Conservation (phyloP, 768 basidiomycete species). For the Tulasnella sp. region DNA sequence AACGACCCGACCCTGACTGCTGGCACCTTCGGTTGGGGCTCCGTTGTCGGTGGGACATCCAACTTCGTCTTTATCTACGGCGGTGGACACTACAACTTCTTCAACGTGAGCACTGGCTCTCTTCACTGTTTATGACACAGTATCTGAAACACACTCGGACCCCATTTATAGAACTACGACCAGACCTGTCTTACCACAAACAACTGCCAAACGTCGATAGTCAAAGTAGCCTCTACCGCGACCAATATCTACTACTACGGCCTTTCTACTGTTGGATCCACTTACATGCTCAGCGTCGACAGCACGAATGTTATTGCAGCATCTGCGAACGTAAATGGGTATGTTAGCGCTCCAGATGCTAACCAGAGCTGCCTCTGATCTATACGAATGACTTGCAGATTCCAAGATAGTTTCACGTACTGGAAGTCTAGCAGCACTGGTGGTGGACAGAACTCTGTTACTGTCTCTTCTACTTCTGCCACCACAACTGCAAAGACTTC, state of each 20-base stretch:
- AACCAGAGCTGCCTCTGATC: no score
- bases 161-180: slow-evolving; percentile 6
- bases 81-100: slow-evolving; percentile 8
- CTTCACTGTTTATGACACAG: background rate
- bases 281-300: slow-evolving; percentile 11
- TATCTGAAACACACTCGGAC: no score
- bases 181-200: background rate
- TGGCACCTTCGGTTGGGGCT: background rate
- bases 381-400: no score
- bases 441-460: no score
- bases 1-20: slow-evolving; percentile 5
- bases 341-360: slow-evolving; percentile 24
- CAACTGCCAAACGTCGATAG: slow-evolving; percentile 1
- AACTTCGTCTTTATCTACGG: slow-evolving; percentile 1
- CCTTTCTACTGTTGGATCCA: slow-evolving; percentile 10
- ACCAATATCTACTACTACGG: slow-evolving; percentile 2
- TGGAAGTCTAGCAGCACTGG: no score
- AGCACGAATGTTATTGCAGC: background rate
- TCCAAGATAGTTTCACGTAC: no score
- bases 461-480: no score
- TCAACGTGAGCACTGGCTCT: background rate
- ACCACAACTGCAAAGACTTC: no score
- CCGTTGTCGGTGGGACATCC: background rate
- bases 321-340: slow-evolving; percentile 5
- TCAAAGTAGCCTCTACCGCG: background rate